These are phyloP conservation scores for Globisporangium echinulatum DNA, from an alignment of 352 stramenopile species.

Conservation along the genomic window DNA sequence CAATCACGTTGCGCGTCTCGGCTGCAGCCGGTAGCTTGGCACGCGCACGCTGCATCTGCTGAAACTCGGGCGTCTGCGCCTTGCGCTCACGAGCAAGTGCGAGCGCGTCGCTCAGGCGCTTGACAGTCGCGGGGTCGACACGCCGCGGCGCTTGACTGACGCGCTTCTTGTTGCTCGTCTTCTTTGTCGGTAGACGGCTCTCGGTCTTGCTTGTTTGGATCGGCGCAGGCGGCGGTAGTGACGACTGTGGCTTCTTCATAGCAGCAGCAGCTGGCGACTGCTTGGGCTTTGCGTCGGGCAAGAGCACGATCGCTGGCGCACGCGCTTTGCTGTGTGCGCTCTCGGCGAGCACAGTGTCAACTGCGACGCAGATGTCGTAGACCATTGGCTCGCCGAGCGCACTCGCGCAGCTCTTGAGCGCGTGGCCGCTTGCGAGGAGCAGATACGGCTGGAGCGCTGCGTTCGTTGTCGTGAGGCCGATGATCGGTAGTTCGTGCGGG, in stretches of 20 bases:
- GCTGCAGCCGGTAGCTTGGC: slow-evolving; percentile 52
- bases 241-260: not conserved
- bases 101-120: slow-evolving; percentile 35
- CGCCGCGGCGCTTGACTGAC: not conserved
- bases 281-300: slow-evolving; percentile 10
- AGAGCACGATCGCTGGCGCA: slow-evolving; percentile 26
- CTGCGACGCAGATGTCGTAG: slow-evolving; percentile 69
- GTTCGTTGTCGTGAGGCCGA: slow-evolving; percentile 41
- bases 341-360: slow-evolving; percentile 49
- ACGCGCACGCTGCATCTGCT: slow-evolving; percentile 50
- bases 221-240: not conserved
- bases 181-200: slow-evolving; percentile 17
- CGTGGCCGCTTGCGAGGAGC: slow-evolving; percentile 36
- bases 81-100: slow-evolving; percentile 32
- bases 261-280: not conserved
- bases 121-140: slow-evolving; percentile 32
- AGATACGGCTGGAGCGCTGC: slow-evolving; percentile 30
- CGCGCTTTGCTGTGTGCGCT: slow-evolving; percentile 16
- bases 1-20: slow-evolving; percentile 50
- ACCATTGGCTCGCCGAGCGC: slow-evolving; percentile 71
- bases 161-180: slow-evolving; percentile 7
- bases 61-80: slow-evolving; percentile 31
- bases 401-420: slow-evolving; percentile 40
- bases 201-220: slow-evolving; percentile 4
- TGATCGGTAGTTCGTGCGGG: slow-evolving; percentile 65